Evolutionary conservation across 2,329 filamentous ascomycete species (phyloP).

Genomic region (Monosporascus cannonballus): DNA sequence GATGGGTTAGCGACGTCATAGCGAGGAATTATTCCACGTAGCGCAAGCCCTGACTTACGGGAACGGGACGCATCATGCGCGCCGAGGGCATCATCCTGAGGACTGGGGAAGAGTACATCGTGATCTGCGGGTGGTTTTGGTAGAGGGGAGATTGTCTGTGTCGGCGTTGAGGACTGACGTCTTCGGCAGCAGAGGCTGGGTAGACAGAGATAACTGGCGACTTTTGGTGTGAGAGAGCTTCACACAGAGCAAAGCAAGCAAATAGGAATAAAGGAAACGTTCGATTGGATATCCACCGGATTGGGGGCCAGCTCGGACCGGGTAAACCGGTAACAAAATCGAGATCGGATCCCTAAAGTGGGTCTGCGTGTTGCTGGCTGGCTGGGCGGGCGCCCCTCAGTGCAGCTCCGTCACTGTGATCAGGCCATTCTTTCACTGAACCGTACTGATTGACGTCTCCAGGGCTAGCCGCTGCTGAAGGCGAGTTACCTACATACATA

Average conservation of each 20-base stretch:
- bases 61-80: conserved; percentile 64
- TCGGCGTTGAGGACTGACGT: conserved; percentile 6
- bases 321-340: neutral
- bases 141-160: conserved; percentile 18
- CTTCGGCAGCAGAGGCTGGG: conserved; percentile 1
- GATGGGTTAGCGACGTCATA: conserved; percentile 31
- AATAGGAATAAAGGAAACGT: neutral
- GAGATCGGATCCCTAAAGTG: neutral
- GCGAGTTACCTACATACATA: neutral
- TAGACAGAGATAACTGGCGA: neutral
- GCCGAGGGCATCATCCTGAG: conserved; percentile 62
- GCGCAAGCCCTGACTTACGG: conserved; percentile 50
- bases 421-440: no score
- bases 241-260: neutral
- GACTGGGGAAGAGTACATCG: conserved; percentile 60
- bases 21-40: conserved; percentile 14
- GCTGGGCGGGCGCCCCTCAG: no score
- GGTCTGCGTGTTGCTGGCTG: neutral
- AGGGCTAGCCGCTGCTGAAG: no score
- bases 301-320: neutral
- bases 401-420: no score
- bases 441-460: no score
- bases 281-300: neutral
- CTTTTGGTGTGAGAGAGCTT: neutral
- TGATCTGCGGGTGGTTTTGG: conserved; percentile 19